Evolutionary conservation across 2,329 filamentous ascomycete genomes (phyloP), one percentile per base, ranked within the genome.

Genomic region (Hypoxylon sp.): DNA sequence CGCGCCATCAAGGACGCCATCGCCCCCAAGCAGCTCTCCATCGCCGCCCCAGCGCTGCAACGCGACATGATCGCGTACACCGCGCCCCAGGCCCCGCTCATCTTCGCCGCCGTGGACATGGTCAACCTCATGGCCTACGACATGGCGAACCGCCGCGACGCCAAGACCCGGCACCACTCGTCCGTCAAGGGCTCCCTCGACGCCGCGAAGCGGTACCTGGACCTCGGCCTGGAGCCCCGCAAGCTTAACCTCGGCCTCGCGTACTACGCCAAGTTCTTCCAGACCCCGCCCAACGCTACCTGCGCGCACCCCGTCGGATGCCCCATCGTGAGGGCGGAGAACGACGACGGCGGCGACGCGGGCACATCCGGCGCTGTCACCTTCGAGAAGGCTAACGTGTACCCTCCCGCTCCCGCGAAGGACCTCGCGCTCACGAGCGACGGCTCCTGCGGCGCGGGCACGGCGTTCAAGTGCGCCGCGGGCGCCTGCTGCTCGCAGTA

Each of bases 51-150:
- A 0, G 89, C 87, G 2, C 81, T 87, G 5, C 79, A 83, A 60
- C 75, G 78, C 46, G 90, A 93, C 72, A 85, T 92, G 83, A 84
- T 92, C 49, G 89, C 87, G 5, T 92, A 85, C 75, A 91, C 85
- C 0, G 67, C 76, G 2, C 76, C 81, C 3, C 87, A 84, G 11
- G 78, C 88, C 0, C 85, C 88, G 0, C 76, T 81, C 50, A 89
- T 92, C 70, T 83, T 81, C 70, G 71, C 79, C 9, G 80, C 82
- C 1, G 82, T 91, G 11, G 88, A 92, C 72, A 89, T 89, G 72
- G 81, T 92, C 76, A 92, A 92, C 70, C 79, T 89, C 44, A 85
- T 92, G 90, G 83, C 85, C 1, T 92, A 92, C 75, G 90, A 92
- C 72, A 78, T 92, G 59, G 87, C 90, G 82, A 91, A 90, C 77